Evolutionary conservation across 345 rosid species (phyloP).

Genomic region (Gossypium raimondii): DNA sequence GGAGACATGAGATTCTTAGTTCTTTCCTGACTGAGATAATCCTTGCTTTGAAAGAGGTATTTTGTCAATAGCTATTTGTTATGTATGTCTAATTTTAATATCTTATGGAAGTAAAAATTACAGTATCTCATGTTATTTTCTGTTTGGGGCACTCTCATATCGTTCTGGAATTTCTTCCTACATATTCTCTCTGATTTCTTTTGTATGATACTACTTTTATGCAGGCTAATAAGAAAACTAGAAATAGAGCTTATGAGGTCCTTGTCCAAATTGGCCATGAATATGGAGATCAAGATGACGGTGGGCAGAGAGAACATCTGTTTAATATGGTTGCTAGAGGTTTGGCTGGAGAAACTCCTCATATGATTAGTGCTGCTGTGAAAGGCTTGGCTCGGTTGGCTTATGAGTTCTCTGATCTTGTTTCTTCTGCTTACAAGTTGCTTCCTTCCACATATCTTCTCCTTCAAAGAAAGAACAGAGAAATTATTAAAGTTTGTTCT

Average conservation of each 20-base stretch:
- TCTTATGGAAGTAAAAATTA: neutral
- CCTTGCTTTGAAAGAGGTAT: slow-evolving; percentile 93
- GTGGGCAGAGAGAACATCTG: slow-evolving; percentile 73
- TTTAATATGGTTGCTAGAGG: slow-evolving; percentile 96
- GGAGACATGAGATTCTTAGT: slow-evolving; percentile 44
- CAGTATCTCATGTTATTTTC: neutral
- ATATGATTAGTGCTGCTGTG: slow-evolving; percentile 94
- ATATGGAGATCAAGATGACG: slow-evolving; percentile 79
- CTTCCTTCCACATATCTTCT: slow-evolving; percentile 92
- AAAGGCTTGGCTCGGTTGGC: slow-evolving; percentile 94
- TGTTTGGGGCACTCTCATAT: neutral
- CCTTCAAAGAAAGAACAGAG: slow-evolving; percentile 78
- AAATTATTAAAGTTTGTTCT: slow-evolving; percentile 68
- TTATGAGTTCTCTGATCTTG: slow-evolving; percentile 88
- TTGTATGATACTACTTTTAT: slow-evolving; percentile 9
- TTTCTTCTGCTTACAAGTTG: slow-evolving; percentile 67
- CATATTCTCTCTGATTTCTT: slow-evolving; percentile 4
- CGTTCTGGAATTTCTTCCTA: neutral
- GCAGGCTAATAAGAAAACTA: slow-evolving; percentile 85
- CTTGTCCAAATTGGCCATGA: slow-evolving; percentile 95
- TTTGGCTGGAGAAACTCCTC: slow-evolving; percentile 88
- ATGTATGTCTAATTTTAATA: neutral
- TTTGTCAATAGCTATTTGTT: neutral
- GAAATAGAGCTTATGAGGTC: slow-evolving; percentile 89
- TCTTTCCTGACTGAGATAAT: slow-evolving; percentile 84